phyloP scores from a whole-genome alignment of 768 basidiomycete genomes.

The Tephrocybe sp. region DNA sequence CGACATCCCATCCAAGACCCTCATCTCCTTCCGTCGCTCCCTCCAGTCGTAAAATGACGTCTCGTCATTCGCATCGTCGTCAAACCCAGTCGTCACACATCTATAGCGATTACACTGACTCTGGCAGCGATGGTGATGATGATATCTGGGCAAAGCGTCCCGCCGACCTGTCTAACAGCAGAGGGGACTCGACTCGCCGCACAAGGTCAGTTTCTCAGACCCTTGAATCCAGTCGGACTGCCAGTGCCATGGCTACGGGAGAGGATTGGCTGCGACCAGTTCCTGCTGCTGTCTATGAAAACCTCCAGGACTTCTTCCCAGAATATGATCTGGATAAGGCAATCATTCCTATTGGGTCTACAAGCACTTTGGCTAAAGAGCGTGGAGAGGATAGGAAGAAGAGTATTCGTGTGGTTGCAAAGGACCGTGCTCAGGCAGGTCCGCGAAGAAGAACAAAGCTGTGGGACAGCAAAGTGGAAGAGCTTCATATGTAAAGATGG shows the following conservation, averaged over 20 bases:
- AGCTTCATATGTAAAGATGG: constrained; percentile 29
- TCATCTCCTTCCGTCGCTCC: not conserved
- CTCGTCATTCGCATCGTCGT: not conserved
- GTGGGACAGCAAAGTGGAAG: constrained; percentile 44
- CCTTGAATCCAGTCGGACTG: not conserved
- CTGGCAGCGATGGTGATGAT: constrained; percentile 19
- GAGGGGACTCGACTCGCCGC: not conserved
- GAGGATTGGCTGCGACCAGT: constrained; percentile 57
- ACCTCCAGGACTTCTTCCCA: constrained; percentile 86
- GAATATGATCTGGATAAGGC: constrained; percentile 86
- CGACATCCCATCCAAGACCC: not conserved
- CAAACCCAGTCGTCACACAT: not conserved
- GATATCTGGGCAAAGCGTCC: constrained; percentile 35
- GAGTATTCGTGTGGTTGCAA: constrained; percentile 83
- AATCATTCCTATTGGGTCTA: constrained; percentile 60
- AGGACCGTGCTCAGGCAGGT: constrained; percentile 56
- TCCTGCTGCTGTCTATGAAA: constrained; percentile 76
- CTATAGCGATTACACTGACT: not conserved
- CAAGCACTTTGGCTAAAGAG: constrained; percentile 33
- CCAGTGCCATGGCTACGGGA: constrained; percentile 3
- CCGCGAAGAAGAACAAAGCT: constrained; percentile 35
- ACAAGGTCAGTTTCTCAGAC: constrained; percentile 6
- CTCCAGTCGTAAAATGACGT: not conserved
- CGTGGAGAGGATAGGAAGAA: constrained; percentile 34
- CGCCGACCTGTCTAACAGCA: constrained; percentile 17